Evolutionary conservation across 805 yeast genomes (phyloP), one percentile per base, ranked within the genome.

Genomic region (Candida sanyiensis): DNA sequence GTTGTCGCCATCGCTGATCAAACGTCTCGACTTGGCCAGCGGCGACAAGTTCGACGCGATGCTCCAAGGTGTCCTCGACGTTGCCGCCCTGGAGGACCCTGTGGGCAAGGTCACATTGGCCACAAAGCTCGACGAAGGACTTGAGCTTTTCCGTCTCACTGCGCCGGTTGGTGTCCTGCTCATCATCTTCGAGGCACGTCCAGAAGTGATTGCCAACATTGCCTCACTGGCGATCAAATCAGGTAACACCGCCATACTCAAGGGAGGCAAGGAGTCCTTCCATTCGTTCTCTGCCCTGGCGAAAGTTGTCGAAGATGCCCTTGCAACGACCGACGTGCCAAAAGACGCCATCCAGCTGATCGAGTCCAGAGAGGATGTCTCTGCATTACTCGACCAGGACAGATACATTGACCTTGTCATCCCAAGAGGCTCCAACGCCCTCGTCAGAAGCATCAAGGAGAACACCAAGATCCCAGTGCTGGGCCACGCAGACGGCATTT

Each of bases 401-500:
- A 75, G 73, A 54, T 86, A 81, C 61, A 90, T 93, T 41, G 98
- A 93, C 60, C 71, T 93, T 59, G 98, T 93, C 17, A 87, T 93
- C 52, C 99, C 99, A 44, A 75, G 99, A 54, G 99, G 99, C n/a
- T 85, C 96, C 21, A 93, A 93, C 55, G 90, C 80, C 47, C 72
- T 93, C 42, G 99, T 93, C 28, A 75, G 85, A 50, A 77, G 72
- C 58, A 89, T 93, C 60, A 93, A 94, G 63, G 72, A 75, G 19
- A 76, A 77, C 57, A 90, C 98, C 18, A 87, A 87, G 59, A 94
- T 93, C 51, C 97, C 99, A 5, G 98, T 93, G 7, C 65, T 93
- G 57, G 99, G 99, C 40, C 99, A 93, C 60, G 98, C 99, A 7
- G 97, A 93, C 62, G 99, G 99, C 33, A 82, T 90, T 44, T 93